Conservation (phyloP, 129 eudicot species). For the Smallanthus sonchifolius region DNA sequence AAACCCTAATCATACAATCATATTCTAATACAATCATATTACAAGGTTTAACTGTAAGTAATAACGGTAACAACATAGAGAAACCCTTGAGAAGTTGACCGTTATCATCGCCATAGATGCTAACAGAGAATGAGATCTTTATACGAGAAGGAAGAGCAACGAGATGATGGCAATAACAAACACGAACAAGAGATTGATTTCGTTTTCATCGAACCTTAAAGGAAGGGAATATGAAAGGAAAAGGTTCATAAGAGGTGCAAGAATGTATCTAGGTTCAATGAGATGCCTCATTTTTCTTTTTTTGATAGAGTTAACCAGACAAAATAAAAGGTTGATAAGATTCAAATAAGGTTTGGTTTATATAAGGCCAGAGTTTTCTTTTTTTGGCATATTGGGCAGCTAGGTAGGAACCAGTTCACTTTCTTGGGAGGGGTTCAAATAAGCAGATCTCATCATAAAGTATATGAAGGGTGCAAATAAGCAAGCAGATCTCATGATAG, state of each 20-base stretch:
- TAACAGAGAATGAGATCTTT: background rate
- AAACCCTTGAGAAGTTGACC: background rate
- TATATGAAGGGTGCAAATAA: background rate
- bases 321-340: background rate
- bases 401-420: background rate
- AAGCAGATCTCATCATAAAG: background rate
- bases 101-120: background rate
- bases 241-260: background rate
- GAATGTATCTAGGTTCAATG: background rate
- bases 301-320: background rate
- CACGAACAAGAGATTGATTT: conserved; percentile 13
- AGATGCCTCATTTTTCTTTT: background rate
- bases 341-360: background rate
- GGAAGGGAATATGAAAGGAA: conserved; percentile 11
- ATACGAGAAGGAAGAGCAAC: background rate
- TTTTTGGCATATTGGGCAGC: background rate
- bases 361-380: background rate
- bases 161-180: background rate
- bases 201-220: conserved; percentile 21
- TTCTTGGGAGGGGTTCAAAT: background rate
- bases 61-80: background rate
- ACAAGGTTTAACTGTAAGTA: background rate
- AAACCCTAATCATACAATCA: too few species aligned
- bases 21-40: too few species aligned
- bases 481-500: background rate